These are phyloP conservation scores for Calendula officinalis DNA, from an alignment of 129 eudicot species.

Conservation along the genomic window DNA sequence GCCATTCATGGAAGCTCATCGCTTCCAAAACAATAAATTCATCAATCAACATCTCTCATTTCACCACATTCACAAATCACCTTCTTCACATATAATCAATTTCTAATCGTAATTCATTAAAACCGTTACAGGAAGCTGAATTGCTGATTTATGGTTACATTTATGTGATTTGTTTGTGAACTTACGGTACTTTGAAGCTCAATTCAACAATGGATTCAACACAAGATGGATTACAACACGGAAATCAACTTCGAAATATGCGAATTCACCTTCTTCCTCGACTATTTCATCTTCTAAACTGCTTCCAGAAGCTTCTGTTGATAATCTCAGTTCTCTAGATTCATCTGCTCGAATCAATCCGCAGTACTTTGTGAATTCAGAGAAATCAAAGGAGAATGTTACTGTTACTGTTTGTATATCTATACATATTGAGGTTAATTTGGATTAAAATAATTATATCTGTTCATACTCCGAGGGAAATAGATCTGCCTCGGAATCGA, in stretches of 20 bases:
- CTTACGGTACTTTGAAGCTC: neutral
- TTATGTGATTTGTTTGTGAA: neutral
- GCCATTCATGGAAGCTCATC: conserved; percentile 28
- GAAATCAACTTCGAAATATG: conserved; percentile 34
- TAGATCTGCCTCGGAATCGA: too few species aligned
- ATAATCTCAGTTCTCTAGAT: conserved; percentile 68
- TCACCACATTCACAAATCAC: conserved; percentile 3
- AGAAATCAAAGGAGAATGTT: conserved; percentile 87
- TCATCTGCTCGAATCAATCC: conserved; percentile 63
- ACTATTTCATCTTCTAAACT: conserved; percentile 77
- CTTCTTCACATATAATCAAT: conserved; percentile 24
- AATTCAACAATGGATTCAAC: conserved; percentile 52
- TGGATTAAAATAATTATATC: conserved; percentile 16
- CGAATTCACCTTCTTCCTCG: conserved; percentile 65
- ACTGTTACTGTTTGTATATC: conserved; percentile 67
- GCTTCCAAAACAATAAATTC: conserved; percentile 11
- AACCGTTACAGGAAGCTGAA: neutral
- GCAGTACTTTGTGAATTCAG: conserved; percentile 37
- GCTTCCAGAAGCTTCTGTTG: conserved; percentile 59
- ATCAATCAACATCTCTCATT: neutral
- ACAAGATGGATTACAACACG: conserved; percentile 29
- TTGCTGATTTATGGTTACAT: neutral
- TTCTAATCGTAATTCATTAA: neutral
- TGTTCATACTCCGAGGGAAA: conserved; percentile 78
- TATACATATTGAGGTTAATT: conserved; percentile 15